Evolutionary conservation across 2,329 filamentous ascomycete genomes (phyloP), one percentile per base, ranked within the genome.

Genomic region (Verticillium nonalfalfae): DNA sequence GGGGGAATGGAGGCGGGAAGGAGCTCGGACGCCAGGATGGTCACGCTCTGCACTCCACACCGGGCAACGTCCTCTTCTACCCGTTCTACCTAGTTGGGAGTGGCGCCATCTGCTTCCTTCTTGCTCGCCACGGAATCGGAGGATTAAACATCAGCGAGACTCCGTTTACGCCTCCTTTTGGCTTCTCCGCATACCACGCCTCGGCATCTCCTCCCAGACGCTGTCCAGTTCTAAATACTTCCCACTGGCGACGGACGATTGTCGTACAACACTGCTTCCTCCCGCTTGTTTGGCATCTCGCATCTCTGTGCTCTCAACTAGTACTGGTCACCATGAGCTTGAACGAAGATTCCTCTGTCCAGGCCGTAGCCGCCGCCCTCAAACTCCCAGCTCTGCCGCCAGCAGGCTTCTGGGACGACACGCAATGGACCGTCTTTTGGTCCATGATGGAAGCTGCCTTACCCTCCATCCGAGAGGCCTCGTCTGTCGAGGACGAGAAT

Each of bases 371-470:
- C 14, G 13, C 21, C 45, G 57, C 58, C 14, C 35, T 62, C 3
- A 59, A 58, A 33, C 61, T 64, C 40, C 66, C 40, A 60, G 60
- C 45, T 61, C 61, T 66, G 5, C 69, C 71, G 21, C 10, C 64
- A 0, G 68, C 67, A 6, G 68, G 71, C 63, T 80, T 78, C 68
- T 79, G 82, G 67, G 75, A 71, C 50, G 73, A 77, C 57, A 70
- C 73, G 18, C 81, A 85, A 73, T 87, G 85, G 85, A 70, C 76
- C 45, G 79, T 81, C 2, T 68, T 87, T 52, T 76, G 81, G 65
- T 76, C 84, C 2, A 72, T 87, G 7, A 71, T 86, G 50, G 84
- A 87, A 65, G 82, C 81, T n/a, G 72, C 85, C 18, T 73, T 91
- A 36, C 87, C 88, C 2, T 81, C 86, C 21, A 78, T 90, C 63